Evolutionary conservation across 2,329 filamentous ascomycete species (phyloP), one percentile per base, ranked within the genome.

Genomic region (Botrytis sinoallii): DNA sequence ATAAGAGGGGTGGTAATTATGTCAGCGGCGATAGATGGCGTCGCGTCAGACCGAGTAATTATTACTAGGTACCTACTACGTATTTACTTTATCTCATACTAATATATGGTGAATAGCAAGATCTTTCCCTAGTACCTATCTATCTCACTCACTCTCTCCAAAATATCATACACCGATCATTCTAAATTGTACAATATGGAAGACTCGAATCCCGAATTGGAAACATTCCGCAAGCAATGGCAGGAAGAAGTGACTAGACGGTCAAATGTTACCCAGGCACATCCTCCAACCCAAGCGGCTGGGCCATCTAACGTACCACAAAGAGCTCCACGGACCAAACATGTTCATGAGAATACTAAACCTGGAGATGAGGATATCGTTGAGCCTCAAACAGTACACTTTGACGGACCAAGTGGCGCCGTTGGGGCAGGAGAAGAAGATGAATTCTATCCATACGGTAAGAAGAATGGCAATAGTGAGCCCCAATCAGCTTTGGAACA

Each of bases 171-270:
- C 4, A 38, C 5, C n/a, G 10, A 22, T 35, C 10, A 25, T 35
- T 29, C 48, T 18, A 40, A 18, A 55, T 52, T 61, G 29, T 55
- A 69, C 38, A 70, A 12, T 20, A 80, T 80, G 79, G 81, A 84
- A 77, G 83, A 85, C 73, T 82, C 87, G 66, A 87, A 89, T 81
- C 87, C 91, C 69, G 94, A 97, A 82, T 88, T 98, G 75, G 93
- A 97, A 82, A 91, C 88, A 64, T 98, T 98, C 84, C 91, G 95
- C 77, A 88, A 89, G 80, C 88, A 94, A 86, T 98, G 95, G 95
- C 89, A 90, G 74, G 91, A 93, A 78, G 95, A 98, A 76, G 79
- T 82, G 25, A 79, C 79, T 4, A 79, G 79, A 42, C 79, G 73
- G 74, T 59, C 75, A n/a, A 76, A 79, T 44, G 71, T 69, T 22